Evolutionary conservation across 208 protist genomes (phyloP).

Genomic region (Borovskyia barvae): DNA sequence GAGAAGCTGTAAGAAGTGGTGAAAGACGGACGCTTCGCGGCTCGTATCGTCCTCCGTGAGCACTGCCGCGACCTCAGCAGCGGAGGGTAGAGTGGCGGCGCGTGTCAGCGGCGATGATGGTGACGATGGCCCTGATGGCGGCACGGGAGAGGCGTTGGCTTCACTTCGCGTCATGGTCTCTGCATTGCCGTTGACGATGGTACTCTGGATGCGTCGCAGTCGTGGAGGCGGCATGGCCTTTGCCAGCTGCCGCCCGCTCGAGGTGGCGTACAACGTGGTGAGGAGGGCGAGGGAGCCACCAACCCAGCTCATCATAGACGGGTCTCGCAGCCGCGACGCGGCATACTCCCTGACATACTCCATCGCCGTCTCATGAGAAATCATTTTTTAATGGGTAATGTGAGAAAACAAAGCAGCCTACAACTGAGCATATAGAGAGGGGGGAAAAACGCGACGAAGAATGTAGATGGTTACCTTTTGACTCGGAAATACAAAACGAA

Average conservation of each 20-base stretch:
- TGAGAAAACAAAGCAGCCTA: background rate
- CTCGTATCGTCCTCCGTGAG: background rate
- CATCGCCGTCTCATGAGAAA: constrained; percentile 9
- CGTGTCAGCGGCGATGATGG: constrained; percentile 3
- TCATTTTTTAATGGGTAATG: constrained; percentile 1
- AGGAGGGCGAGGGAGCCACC: constrained; percentile 30
- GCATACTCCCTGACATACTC: constrained; percentile 35
- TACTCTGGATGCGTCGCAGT: constrained; percentile 8
- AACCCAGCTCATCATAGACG: constrained; percentile 29
- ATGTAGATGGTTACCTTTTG: too few species aligned
- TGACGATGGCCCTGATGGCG: background rate
- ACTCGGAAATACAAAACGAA: background rate
- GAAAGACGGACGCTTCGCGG: constrained; percentile 4
- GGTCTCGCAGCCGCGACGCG: constrained; percentile 21
- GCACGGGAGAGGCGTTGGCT: background rate
- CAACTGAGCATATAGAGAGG: background rate
- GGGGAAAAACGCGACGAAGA: too few species aligned
- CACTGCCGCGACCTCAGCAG: background rate
- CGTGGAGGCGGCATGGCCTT: constrained; percentile 13
- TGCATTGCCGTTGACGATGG: background rate
- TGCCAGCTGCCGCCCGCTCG: constrained; percentile 22
- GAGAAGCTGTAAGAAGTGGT: constrained; percentile 37
- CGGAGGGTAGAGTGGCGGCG: background rate
- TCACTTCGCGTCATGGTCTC: background rate
- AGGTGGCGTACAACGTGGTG: constrained; percentile 18